Conservation (phyloP, 2,329 filamentous ascomycete genomes). For the Aspergillus sp. region DNA sequence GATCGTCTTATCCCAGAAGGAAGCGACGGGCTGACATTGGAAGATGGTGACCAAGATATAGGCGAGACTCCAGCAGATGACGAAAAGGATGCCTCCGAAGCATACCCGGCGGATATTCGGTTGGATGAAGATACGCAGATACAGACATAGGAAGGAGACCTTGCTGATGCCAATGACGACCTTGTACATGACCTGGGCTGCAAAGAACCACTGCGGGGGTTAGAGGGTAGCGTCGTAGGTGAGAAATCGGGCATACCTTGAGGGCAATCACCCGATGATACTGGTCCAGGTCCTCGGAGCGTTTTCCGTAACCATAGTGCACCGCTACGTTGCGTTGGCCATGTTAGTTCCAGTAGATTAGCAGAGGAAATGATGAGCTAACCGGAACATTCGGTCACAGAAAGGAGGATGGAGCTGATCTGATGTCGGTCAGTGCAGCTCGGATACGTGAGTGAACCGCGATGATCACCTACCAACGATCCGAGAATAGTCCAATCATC, state of each 20-base stretch:
- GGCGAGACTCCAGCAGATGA: constrained; percentile 13
- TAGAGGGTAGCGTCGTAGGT: background rate
- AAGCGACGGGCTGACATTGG: constrained; percentile 21
- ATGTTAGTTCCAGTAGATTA: background rate
- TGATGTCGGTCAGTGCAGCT: background rate
- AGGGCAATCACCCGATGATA: constrained; percentile 24
- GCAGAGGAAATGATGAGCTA: background rate
- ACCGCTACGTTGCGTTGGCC: constrained; percentile 17
- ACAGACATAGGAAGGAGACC: constrained; percentile 53
- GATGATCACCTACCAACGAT: constrained; percentile 13
- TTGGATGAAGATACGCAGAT: constrained; percentile 52
- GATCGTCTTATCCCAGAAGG: constrained; percentile 22
- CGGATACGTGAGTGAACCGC: background rate
- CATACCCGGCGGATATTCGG: constrained; percentile 47
- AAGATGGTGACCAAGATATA: constrained; percentile 22
- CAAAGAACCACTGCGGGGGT: constrained; percentile 43
- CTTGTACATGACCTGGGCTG: constrained; percentile 56
- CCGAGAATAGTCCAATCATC: constrained; percentile 26
- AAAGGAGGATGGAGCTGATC: constrained; percentile 16
- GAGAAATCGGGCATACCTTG: constrained; percentile 9
- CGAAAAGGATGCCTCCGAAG: constrained; percentile 25
- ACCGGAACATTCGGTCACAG: constrained; percentile 15
- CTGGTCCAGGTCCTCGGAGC: constrained; percentile 16
- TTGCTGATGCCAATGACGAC: constrained; percentile 55
- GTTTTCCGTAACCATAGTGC: constrained; percentile 31